Base-by-base conservation (phyloP, 768 basidiomycete species). In the Trametes cingulata region DNA sequence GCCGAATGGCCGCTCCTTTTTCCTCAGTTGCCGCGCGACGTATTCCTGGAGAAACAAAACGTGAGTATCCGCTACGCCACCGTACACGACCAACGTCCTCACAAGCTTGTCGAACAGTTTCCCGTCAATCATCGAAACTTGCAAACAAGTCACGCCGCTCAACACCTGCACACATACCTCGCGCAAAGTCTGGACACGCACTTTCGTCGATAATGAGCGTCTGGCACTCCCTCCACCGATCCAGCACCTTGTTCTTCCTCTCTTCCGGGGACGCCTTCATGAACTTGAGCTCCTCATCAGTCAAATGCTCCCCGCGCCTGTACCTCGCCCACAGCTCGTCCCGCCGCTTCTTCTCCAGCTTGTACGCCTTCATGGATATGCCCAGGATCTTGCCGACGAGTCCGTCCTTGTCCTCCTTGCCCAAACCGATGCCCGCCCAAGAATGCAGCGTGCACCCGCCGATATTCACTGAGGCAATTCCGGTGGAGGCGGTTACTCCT, bases 91-190 rank as follows among this genome's bases (percentile, higher is more conserved):
- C 39, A 5, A 50, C 10, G 10, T 5, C 6, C 75, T 68, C 58
- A 88, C 90, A 57, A 95, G 81, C 69, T 91, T 94, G 71, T 95
- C 91, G 63, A 94, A 93, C 2, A 92, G 73, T 9, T 67, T 67
- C 5, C 88, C 92, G 63, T 93, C 91, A 22, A 96, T 82, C 93
- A 96, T 95, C 1, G 93, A 95, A 51, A 95, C 92, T 95, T 65
- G 46, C 15, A 43, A 35, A 25, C 45, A 25, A n/a, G 25, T 20
- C 24, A 20, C 36, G 47, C 52, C n/a, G 15, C 29, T 22, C 29
- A 43, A 12, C 5, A 14, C 37, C 29, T 19, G 36, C 14, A 19
- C 3, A 3, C 15, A n/a, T 20, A 19, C 33, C 22, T 12, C 40
- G 47, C 51, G 12, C 24, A 17, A 13, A 13, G 1, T 27, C 13